These are phyloP conservation scores for Nakaseomyces kungkrabaensis DNA, from an alignment of 1,139 yeast species.

Conservation along the genomic window DNA sequence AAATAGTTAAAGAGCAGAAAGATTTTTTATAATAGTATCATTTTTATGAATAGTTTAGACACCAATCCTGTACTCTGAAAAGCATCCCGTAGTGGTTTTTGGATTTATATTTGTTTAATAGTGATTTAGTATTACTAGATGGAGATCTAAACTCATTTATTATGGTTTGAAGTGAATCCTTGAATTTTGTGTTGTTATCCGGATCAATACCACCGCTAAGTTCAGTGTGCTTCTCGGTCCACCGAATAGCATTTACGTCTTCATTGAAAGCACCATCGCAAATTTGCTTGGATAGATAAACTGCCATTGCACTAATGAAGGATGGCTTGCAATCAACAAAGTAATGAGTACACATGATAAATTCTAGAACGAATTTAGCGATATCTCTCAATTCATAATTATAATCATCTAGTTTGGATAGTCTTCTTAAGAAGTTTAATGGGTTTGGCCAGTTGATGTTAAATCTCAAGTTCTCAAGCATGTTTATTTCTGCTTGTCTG, in stretches of 20 bases:
- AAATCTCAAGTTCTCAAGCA: conserved; percentile 64
- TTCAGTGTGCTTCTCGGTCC: conserved; percentile 73
- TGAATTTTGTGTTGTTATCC: conserved; percentile 1
- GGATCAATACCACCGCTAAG: conserved; percentile 64
- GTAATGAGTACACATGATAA: conserved; percentile 67
- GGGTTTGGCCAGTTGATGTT: conserved; percentile 88
- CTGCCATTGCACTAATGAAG: conserved; percentile 75
- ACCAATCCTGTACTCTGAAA: conserved; percentile 12
- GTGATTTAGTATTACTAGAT: conserved; percentile 23
- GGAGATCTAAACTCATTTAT: conserved; percentile 11
- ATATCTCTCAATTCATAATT: conserved; percentile 81
- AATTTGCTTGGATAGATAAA: conserved; percentile 5
- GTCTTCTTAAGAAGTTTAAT: conserved; percentile 82
- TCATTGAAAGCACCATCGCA: conserved; percentile 35
- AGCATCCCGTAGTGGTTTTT: conserved; percentile 17
- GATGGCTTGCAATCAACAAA: conserved; percentile 73
- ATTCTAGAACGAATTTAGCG: conserved; percentile 80
- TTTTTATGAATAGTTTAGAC: conserved; percentile 2
- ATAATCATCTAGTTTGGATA: conserved; percentile 88
- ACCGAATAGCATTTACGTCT: conserved; percentile 30
- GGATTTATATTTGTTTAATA: conserved; percentile 20
- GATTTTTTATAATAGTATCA: not conserved
- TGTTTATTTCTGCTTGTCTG: conserved; percentile 74
- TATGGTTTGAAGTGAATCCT: not conserved
- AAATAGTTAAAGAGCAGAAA: not conserved